Evolutionary conservation across 768 basidiomycete genomes (phyloP), one percentile per base, ranked within the genome.

Genomic region (Auriculariales sp.): DNA sequence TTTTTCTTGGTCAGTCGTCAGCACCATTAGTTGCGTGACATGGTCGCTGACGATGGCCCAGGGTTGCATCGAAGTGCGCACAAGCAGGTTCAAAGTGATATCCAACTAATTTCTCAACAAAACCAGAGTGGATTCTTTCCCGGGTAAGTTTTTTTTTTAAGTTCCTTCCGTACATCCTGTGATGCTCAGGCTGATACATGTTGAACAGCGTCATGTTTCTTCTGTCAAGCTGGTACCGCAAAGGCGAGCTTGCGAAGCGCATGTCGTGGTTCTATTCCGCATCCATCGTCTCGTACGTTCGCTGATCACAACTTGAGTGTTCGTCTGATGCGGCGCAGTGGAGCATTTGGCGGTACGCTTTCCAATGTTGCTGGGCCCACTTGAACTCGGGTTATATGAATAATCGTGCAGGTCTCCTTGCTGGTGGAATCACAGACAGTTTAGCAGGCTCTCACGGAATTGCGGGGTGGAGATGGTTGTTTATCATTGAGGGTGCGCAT

Each of bases 211-310:
- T 44, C 39, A 44, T 44, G 39, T 44, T 44, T 25, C 27, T 44
- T 25, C 39, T 44, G 11, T 44, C 39, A 12, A 44, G 39, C 19
- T 44, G 39, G 39, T 44, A 44, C 39, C 39, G 39, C 39, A 44
- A 44, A 25, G 19, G 6, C 4, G 39, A 44, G 27, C 39, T 44
- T 5, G 39, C 39, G 7, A 44, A 44, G 22, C 39, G 39, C 12
- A 44, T 44, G 39, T 19, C 39, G 27, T 44, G 39, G 39, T 44
- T 44, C 22, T 44, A 44, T 25, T 44, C 39, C 12, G 39, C 39
- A 4, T 19, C 39, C 19, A 44, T 44, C 22, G 22, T 25, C 19
- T 44, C 39, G 39, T 44, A 25, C 12, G 39, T 28, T n/a, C 39
- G 22, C 39, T 24, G 6, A 24, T 22, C 22, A 44, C 39, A 25